Evolutionary conservation across 2,329 filamentous ascomycete species (phyloP).

Genomic region (Paecilomyces variotii): DNA sequence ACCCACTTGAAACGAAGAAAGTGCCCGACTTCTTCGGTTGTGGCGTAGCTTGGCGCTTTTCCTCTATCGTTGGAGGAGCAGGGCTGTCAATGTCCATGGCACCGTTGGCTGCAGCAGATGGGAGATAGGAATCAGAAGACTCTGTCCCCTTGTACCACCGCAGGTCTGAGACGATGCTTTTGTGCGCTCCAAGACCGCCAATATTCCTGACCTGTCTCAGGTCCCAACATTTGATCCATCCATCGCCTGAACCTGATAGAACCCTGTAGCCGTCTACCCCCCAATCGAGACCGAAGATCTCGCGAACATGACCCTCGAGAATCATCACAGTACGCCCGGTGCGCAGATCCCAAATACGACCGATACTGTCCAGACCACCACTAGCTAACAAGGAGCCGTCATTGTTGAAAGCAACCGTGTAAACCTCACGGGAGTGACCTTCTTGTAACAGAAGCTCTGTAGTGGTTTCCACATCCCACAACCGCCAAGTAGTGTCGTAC

Average conservation of each 20-base stretch:
- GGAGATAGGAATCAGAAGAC: slow-evolving; percentile 56
- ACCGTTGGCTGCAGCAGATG: slow-evolving; percentile 57
- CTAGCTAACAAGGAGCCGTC: slow-evolving; percentile 87
- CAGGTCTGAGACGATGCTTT: slow-evolving; percentile 83
- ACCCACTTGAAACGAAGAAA: slow-evolving; percentile 83
- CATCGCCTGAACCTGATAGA: slow-evolving; percentile 84
- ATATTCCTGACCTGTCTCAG: slow-evolving; percentile 77
- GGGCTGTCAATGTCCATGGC: slow-evolving; percentile 31
- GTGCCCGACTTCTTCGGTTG: slow-evolving; percentile 80
- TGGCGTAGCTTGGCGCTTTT: slow-evolving; percentile 12
- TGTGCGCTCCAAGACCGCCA: slow-evolving; percentile 83
- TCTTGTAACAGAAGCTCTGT: slow-evolving; percentile 83
- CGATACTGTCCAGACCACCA: slow-evolving; percentile 90
- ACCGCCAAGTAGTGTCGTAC: slow-evolving; percentile 90
- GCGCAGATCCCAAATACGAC: slow-evolving; percentile 88
- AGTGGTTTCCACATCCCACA: slow-evolving; percentile 87
- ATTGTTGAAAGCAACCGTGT: slow-evolving; percentile 77
- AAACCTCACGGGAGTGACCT: slow-evolving; percentile 90
- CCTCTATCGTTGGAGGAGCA: slow-evolving; percentile 7
- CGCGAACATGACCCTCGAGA: slow-evolving; percentile 83
- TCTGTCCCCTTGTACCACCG: slow-evolving; percentile 89
- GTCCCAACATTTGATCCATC: slow-evolving; percentile 98
- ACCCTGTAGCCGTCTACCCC: slow-evolving; percentile 83
- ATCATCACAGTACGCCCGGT: slow-evolving; percentile 94
- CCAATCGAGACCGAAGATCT: slow-evolving; percentile 92